A percentile compares a stretch with the other conserved stretches of the same genome.
phyloP scores from a whole-genome alignment of 805 yeast genomes.

The Kuraishia cidri region DNA sequence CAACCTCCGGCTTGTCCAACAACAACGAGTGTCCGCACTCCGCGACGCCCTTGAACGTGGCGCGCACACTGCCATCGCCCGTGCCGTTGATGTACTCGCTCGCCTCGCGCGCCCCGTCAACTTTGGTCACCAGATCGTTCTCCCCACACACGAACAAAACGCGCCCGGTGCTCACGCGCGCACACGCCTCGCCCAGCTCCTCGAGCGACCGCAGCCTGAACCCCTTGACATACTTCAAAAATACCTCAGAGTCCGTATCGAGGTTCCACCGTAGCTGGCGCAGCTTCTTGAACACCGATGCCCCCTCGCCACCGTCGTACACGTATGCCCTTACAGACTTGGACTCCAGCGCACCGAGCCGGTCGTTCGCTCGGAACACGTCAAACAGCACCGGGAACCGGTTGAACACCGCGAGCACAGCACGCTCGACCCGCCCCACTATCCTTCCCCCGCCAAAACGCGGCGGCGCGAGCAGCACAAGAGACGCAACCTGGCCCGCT shows the following conservation, averaged over 20 bases:
- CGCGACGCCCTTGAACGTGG: conserved; percentile 26
- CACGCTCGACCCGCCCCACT: not conserved
- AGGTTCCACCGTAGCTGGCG: conserved; percentile 67
- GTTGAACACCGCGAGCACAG: conserved; percentile 19
- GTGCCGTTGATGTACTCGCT: conserved; percentile 5
- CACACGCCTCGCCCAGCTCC: conserved; percentile 33
- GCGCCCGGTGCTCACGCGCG: conserved; percentile 25
- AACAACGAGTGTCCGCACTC: conserved; percentile 61
- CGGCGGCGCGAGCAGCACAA: conserved; percentile 42
- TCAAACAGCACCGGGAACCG: conserved; percentile 40
- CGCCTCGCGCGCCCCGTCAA: not conserved
- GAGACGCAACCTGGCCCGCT: conserved; percentile 29
- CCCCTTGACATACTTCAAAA: conserved; percentile 45
- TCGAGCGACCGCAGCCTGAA: conserved; percentile 30
- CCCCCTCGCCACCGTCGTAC: conserved; percentile 13
- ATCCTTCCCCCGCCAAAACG: conserved; percentile 7
- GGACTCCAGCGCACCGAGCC: conserved; percentile 55
- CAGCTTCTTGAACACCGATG: conserved; percentile 29
- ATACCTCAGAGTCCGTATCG: conserved; percentile 45
- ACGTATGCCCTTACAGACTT: conserved; percentile 52
- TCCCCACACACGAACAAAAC: conserved; percentile 52
- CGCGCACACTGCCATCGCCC: too few relatives aligned
- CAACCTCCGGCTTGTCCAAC: conserved; percentile 52
- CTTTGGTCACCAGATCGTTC: conserved; percentile 42
- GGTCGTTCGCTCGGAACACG: conserved; percentile 45